Base-by-base conservation (phyloP, 805 yeast genomes). In the Lachancea thermotolerans region DNA sequence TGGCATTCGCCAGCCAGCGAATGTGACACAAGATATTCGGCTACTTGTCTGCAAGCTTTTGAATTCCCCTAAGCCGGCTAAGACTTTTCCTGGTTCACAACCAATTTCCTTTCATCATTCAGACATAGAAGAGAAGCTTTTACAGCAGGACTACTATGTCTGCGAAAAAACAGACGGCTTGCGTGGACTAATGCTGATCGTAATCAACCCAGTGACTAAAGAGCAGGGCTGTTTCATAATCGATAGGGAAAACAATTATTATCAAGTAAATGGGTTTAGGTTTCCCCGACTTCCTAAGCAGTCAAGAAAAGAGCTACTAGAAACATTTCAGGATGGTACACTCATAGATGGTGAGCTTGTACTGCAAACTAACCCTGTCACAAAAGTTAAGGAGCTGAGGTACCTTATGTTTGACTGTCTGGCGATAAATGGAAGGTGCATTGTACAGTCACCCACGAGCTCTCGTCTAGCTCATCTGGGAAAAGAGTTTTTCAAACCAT, bases 81-180 rank as follows among this genome's bases (percentile, higher is more conserved):
- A 61, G 47, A 54, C 66, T 1, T 90, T 90, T 56, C 95, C 96
- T 2, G 97, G 99, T 0, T 82, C 96, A 1, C 99, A 95, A 65
- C 99, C 99, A 0, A 86, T 91, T 2, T 86, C 96, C 21, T 90
- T 93, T 60, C 81, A 85, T 36, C 72, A 87, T 45, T 69, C 73
- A 30, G 96, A 91, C 65, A 70, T 93, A 18, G 62, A 62, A 3
- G 77, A 78, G 39, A 77, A 80, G 30, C 68, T 93, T 39, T 60
- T 74, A 59, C 66, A 73, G 2, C 80, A 81, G 47, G 98, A 95
- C 57, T 93, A 90, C 60, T 82, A 81, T 53, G 99, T 93, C 0
- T 95, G 99, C 68, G 99, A 93, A 58, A 93, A 93, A 62, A 79
- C 93, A 0, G 99, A 93, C 65, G 99, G 99, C 0, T 69, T 91